Percentiles rank a stretch among this genome's conserved stretches.
phyloP scores from a whole-genome alignment of 306 rosid species.

The Trifolium fragiferum region DNA sequence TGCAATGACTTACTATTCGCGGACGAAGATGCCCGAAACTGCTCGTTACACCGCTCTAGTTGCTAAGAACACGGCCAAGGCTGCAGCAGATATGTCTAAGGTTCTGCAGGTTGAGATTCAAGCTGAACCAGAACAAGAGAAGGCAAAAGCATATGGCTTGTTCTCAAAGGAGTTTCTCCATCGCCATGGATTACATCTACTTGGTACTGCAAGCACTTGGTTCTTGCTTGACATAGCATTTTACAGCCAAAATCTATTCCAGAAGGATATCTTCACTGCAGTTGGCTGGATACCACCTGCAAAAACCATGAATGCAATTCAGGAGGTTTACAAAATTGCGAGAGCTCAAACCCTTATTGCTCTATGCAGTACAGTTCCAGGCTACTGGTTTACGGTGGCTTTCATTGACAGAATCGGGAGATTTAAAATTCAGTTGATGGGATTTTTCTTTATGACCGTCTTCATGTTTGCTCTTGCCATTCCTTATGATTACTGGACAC shows the following conservation, averaged over 20 bases:
- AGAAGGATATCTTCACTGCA: conserved; percentile 78
- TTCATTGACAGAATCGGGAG: conserved; percentile 74
- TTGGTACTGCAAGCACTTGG: conserved; percentile 81
- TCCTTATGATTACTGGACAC: conserved; percentile 86
- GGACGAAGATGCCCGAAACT: conserved; percentile 86
- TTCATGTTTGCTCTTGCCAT: conserved; percentile 83
- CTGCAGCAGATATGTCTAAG: conserved; percentile 79
- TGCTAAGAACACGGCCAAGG: conserved; percentile 64
- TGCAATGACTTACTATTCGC: conserved; percentile 69
- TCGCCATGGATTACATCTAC: conserved; percentile 73
- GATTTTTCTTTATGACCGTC: conserved; percentile 86
- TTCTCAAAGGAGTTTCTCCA: conserved; percentile 63
- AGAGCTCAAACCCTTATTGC: conserved; percentile 86
- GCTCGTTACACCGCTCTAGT: conserved; percentile 78
- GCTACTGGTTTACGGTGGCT: conserved; percentile 78
- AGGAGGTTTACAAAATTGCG: conserved; percentile 70
- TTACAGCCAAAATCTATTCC: conserved; percentile 77
- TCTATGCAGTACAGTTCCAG: conserved; percentile 77
- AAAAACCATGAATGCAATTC: conserved; percentile 68
- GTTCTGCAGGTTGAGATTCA: conserved; percentile 72
- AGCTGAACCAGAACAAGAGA: conserved; percentile 46
- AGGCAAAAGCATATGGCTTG: conserved; percentile 47
- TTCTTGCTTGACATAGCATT: conserved; percentile 81
- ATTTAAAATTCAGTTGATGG: conserved; percentile 74
- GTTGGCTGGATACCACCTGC: conserved; percentile 83